Evolutionary conservation across 2,329 filamentous ascomycete genomes (phyloP).

Genomic region (Colletotrichum gigasporum): DNA sequence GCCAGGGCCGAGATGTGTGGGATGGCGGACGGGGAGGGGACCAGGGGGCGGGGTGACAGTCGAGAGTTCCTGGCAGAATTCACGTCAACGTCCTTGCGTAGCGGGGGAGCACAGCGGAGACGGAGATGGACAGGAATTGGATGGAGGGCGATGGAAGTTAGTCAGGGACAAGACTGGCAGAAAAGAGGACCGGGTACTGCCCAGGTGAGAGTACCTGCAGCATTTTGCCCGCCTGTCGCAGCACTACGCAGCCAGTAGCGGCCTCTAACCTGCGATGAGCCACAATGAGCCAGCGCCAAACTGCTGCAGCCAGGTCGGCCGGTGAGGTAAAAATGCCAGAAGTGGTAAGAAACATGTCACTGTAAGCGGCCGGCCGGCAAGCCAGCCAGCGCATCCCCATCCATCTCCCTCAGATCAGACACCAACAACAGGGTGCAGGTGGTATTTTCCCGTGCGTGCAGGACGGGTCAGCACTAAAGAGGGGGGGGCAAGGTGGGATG

Average conservation of each 20-base stretch:
- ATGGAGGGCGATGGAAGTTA: background rate
- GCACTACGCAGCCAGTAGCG: too few species aligned
- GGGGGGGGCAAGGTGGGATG: too few species aligned
- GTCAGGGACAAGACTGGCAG: background rate
- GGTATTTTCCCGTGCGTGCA: too few species aligned
- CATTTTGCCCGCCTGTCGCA: too few species aligned
- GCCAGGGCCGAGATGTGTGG: background rate
- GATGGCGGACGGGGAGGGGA: background rate
- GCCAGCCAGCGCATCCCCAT: too few species aligned
- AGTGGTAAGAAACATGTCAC: too few species aligned
- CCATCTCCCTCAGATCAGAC: too few species aligned
- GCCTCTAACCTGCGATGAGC: too few species aligned
- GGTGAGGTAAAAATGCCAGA: background rate
- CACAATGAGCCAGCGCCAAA: constrained; percentile 20
- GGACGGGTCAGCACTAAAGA: too few species aligned
- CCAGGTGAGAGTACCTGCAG: too few species aligned
- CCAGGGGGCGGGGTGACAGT: constrained; percentile 10
- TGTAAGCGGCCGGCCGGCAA: too few species aligned
- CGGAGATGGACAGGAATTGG: background rate
- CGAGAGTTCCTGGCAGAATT: constrained; percentile 14
- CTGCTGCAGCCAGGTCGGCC: background rate
- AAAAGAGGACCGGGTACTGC: background rate
- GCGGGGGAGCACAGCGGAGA: background rate
- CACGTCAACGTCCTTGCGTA: constrained; percentile 20
- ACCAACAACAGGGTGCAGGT: too few species aligned